Conservation (phyloP, 345 rosid species). For the Heritiera fomes region DNA sequence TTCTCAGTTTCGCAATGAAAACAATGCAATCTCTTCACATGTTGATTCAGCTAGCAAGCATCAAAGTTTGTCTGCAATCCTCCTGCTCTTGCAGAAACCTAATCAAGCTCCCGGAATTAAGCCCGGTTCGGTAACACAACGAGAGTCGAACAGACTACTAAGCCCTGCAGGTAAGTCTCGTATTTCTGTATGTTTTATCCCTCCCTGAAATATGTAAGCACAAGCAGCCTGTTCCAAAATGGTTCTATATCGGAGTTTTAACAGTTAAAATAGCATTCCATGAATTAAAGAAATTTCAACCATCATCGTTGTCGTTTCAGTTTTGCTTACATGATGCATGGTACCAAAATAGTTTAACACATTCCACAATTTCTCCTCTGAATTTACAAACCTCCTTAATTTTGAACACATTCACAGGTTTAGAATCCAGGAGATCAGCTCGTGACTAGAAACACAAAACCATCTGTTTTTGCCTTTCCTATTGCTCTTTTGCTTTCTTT, state of each 20-base stretch:
- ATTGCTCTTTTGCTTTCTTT: conserved; percentile 10
- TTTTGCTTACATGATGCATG: neutral
- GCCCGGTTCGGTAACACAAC: neutral
- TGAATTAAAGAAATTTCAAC: neutral
- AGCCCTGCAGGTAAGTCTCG: conserved; percentile 8
- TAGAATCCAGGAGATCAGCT: neutral
- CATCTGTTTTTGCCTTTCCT: neutral
- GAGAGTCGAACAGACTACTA: neutral
- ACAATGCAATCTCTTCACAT: neutral
- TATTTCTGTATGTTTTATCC: neutral
- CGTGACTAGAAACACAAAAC: conserved; percentile 4
- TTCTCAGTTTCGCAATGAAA: neutral
- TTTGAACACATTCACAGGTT: neutral
- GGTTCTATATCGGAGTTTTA: neutral
- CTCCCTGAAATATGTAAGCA: neutral
- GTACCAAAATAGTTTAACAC: neutral
- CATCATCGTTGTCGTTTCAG: neutral
- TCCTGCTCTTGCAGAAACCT: too few relatives aligned
- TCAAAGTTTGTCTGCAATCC: neutral
- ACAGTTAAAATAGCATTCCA: neutral
- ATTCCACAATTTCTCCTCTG: conserved; percentile 6
- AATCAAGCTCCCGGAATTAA: neutral
- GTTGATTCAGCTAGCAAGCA: neutral
- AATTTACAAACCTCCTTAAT: neutral
- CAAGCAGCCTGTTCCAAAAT: neutral